phyloP scores from a whole-genome alignment of 768 basidiomycete genomes.

The Lactarius indigo region DNA sequence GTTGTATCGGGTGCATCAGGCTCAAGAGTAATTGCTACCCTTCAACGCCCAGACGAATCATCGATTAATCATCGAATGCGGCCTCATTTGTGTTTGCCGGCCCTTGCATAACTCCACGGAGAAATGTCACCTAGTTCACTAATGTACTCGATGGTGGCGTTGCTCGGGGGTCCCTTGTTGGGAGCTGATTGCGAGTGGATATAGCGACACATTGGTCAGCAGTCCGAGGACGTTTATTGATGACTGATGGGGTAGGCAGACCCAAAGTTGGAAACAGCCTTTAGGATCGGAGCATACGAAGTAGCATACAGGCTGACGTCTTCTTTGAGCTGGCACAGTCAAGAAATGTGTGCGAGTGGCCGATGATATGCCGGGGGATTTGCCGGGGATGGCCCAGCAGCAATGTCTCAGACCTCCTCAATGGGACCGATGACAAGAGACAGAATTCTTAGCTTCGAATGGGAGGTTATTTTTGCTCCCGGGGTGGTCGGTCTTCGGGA shows the following conservation, averaged over 20 bases:
- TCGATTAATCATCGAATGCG: background rate
- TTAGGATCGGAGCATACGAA: background rate
- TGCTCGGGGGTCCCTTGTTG: background rate
- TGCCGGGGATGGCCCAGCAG: background rate
- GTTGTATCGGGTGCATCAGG: background rate
- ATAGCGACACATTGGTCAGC: background rate
- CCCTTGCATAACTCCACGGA: background rate
- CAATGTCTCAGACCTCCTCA: background rate
- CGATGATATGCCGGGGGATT: background rate
- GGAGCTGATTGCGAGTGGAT: background rate
- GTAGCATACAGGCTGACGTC: background rate
- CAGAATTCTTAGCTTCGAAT: background rate
- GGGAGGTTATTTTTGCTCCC: background rate
- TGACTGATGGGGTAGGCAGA: background rate
- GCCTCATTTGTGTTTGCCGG: background rate
- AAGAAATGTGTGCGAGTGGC: background rate
- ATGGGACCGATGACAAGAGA: background rate
- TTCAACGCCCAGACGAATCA: background rate
- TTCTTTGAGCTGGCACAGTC: background rate
- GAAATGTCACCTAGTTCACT: background rate
- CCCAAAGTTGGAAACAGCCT: background rate
- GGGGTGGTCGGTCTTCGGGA: background rate
- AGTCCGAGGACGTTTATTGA: background rate
- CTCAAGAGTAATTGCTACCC: background rate
- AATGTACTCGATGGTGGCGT: background rate